Evolutionary conservation across 108 stramenopile genomes (phyloP).

Genomic region (Pseudonitzschia pungens): DNA sequence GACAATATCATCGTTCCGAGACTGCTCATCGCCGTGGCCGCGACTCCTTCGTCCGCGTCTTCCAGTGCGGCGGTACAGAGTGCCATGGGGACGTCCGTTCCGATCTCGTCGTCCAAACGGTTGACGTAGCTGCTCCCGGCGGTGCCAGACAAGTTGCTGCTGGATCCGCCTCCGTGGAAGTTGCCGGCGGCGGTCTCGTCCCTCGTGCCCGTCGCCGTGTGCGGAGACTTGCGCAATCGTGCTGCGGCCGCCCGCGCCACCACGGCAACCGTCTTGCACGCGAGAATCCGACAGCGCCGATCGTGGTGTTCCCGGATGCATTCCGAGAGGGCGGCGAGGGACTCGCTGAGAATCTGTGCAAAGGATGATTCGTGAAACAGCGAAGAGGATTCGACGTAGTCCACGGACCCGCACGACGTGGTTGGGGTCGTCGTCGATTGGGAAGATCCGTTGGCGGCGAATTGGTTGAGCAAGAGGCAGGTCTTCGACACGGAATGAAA

Average conservation of each 20-base stretch:
- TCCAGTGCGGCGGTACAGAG: constrained; percentile 60
- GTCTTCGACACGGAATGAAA: constrained; percentile 41
- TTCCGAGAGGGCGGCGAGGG: constrained; percentile 33
- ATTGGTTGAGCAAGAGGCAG: constrained; percentile 48
- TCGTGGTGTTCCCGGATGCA: constrained; percentile 49
- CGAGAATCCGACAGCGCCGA: constrained; percentile 54
- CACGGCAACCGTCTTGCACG: constrained; percentile 52
- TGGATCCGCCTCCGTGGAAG: constrained; percentile 1
- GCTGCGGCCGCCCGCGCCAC: constrained; percentile 54
- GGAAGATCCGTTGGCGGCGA: constrained; percentile 35
- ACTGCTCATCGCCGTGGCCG: constrained; percentile 56
- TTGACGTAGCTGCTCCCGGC: constrained; percentile 7
- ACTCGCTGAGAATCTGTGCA: constrained; percentile 21
- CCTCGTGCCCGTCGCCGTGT: constrained; percentile 29
- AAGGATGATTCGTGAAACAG: constrained; percentile 48
- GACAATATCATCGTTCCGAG: constrained; percentile 62
- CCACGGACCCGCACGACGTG: constrained; percentile 8
- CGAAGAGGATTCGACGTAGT: constrained; percentile 20
- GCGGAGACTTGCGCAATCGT: constrained; percentile 44
- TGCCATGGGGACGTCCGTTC: constrained; percentile 59
- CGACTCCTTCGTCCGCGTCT: constrained; percentile 67
- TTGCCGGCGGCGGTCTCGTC: background rate
- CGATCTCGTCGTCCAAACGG: constrained; percentile 66
- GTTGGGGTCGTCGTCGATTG: constrained; percentile 15
- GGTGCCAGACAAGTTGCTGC: constrained; percentile 22